A percentile compares a stretch with the other conserved stretches of the same genome.
phyloP scores from a whole-genome alignment of 108 stramenopile species.

The Cyclotella cryptica region DNA sequence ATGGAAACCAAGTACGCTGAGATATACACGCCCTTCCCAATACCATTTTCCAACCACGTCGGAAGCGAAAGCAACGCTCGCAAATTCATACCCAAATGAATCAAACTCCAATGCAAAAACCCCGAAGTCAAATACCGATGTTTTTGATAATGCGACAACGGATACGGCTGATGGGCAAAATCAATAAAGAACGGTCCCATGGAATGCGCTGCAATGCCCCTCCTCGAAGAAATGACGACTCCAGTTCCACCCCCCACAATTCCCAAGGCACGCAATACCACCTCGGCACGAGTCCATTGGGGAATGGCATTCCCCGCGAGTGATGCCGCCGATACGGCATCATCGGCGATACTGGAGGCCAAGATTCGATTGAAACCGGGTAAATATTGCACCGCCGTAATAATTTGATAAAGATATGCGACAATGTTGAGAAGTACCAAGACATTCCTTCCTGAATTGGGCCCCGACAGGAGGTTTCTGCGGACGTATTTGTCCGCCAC shows the following conservation, averaged over 20 bases:
- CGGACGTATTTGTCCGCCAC: background rate
- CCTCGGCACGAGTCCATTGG: constrained; percentile 48
- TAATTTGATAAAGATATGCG: constrained; percentile 67
- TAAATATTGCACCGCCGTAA: constrained; percentile 58
- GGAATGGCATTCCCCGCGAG: constrained; percentile 45
- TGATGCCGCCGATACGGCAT: constrained; percentile 34
- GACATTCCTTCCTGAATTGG: constrained; percentile 37
- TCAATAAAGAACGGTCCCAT: constrained; percentile 61
- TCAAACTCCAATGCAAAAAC: constrained; percentile 71
- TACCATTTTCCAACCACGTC: constrained; percentile 68
- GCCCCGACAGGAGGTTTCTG: constrained; percentile 17
- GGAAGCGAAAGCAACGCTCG: constrained; percentile 60
- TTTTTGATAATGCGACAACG: constrained; percentile 56
- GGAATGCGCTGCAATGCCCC: constrained; percentile 49
- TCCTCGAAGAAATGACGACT: constrained; percentile 26
- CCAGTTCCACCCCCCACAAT: constrained; percentile 40
- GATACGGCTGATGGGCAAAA: constrained; percentile 61
- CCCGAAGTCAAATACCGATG: constrained; percentile 81
- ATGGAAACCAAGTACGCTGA: constrained; percentile 70
- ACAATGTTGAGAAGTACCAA: constrained; percentile 55
- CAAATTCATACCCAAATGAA: constrained; percentile 75
- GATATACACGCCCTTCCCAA: constrained; percentile 64
- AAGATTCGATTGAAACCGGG: constrained; percentile 60
- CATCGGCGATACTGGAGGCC: constrained; percentile 50
- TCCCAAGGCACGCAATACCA: constrained; percentile 43